phyloP scores from a whole-genome alignment of 768 basidiomycete genomes.

The Amanita pallidorosea region DNA sequence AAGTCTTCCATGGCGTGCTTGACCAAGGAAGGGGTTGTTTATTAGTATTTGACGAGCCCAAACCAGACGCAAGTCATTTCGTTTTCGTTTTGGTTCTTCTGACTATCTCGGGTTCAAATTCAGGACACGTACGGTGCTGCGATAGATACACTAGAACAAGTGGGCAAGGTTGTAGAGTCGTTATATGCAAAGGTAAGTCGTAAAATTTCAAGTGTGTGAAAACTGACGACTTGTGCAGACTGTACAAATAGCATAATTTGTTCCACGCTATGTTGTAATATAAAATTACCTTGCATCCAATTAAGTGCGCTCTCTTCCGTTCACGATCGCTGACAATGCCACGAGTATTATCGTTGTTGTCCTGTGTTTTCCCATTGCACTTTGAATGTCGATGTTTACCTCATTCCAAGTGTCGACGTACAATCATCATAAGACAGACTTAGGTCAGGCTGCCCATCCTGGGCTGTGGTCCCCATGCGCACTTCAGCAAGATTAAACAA shows the following conservation, averaged over 20 bases:
- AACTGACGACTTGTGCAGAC: constrained; percentile 9
- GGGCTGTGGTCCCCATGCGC: too few relatives aligned
- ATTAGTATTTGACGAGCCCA: constrained; percentile 80
- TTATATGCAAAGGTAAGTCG: constrained; percentile 67
- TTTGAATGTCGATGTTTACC: not conserved
- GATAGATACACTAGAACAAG: constrained; percentile 81
- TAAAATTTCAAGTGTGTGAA: not conserved
- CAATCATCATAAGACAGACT: too few relatives aligned
- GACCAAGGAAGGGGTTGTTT: constrained; percentile 92
- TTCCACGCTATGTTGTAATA: not conserved
- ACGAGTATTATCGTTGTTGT: not conserved
- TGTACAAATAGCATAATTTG: constrained; percentile 17
- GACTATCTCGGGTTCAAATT: not conserved
- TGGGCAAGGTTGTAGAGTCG: constrained; percentile 89
- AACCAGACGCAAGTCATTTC: constrained; percentile 59
- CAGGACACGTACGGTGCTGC: constrained; percentile 85
- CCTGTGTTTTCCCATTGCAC: not conserved
- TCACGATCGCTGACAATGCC: not conserved
- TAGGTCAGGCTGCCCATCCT: too few relatives aligned
- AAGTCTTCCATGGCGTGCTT: constrained; percentile 88
- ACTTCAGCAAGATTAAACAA: too few relatives aligned
- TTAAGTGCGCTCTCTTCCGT: not conserved
- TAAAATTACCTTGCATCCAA: not conserved
- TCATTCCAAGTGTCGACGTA: not conserved
- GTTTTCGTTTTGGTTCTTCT: constrained; percentile 1